Base-by-base conservation (phyloP, 2,329 filamentous ascomycete genomes). In the Cladophialophora carrionii region DNA sequence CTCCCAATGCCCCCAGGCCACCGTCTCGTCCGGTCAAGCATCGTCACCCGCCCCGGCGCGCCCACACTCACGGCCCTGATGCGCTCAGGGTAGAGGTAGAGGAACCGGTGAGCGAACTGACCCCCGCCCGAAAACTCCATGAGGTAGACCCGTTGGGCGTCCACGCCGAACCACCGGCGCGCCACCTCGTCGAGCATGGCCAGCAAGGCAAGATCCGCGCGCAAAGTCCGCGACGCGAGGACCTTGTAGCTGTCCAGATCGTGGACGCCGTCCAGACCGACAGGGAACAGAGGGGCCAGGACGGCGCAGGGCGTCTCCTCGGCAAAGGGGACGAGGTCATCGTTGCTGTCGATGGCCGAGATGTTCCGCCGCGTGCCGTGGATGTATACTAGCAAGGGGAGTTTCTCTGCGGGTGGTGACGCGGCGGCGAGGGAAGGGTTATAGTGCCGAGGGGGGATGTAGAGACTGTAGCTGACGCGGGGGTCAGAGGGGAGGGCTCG, bases 91-190 rank as follows among this genome's bases (percentile, higher is more conserved):
- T 76, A 68, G 26, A 77, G 60, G 62, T 75, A 76, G 14, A 76
- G 61, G 57, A 77, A 75, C 14, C 74, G 70, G 41, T 74, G 74
- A 0, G 68, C 67, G 59, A 76, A 76, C 61, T 77, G 74, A 2
- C 74, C 75, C 22, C 74, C 75, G 0, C 73, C 75, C 6, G 73
- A 74, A 46, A 73, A 76, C 0, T 74, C 75, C 64, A 71, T 68
- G 7, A 76, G 41, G 54, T 72, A 74, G 22, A 76, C 34, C 46
- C 71, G 73, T 4, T 70, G 57, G 3, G 72, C 73, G 2, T 69
- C 67, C 48, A 76, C 73, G 2, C 72, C 74, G 0, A 71, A 72
- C 73, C 73, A 76, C 17, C 72, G 63, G 4, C 32, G 3, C 8
- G 67, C 64, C 4, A 76, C 68, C 66, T 76, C 74, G n/a, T 76